Percentiles rank a stretch among this genome's conserved stretches.
Conservation (phyloP, 305 asterid species). For the Solanum hybrid region DNA sequence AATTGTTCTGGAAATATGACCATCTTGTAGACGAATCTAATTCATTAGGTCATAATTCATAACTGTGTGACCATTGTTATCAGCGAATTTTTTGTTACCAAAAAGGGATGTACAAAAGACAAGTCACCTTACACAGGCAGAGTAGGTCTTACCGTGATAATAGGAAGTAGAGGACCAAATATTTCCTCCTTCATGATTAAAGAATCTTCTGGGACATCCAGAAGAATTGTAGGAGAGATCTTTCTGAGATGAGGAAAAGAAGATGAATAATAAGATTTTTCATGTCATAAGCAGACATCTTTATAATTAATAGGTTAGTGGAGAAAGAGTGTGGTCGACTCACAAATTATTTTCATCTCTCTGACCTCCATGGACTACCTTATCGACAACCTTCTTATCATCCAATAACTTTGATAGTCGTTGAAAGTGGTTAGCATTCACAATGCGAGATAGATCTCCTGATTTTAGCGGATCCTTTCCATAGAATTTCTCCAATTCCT, state of each 20-base stretch:
- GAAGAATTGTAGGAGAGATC: slow-evolving; percentile 70
- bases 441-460: slow-evolving; percentile 60
- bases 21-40: neutral
- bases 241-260: slow-evolving; percentile 32
- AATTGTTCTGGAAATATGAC: neutral
- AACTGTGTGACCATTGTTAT: neutral
- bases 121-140: neutral
- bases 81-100: neutral
- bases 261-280: neutral
- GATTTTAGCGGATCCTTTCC: slow-evolving; percentile 79
- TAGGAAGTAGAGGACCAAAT: slow-evolving; percentile 93
- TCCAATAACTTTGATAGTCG: slow-evolving; percentile 60
- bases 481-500: slow-evolving; percentile 61
- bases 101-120: neutral
- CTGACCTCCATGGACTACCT: slow-evolving; percentile 79
- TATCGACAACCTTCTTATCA: slow-evolving; percentile 60
- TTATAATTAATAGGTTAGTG: neutral
- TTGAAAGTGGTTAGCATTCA: slow-evolving; percentile 57
- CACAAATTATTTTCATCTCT: slow-evolving; percentile 58
- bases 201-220: slow-evolving; percentile 76
- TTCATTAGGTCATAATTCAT: neutral
- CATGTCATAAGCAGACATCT: neutral
- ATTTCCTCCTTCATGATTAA: slow-evolving; percentile 84
- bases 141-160: slow-evolving; percentile 53
- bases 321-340: slow-evolving; percentile 20